These are phyloP conservation scores for Coemansia sp. DNA, from an alignment of 192 early-diverging fungal genomes.

Conservation along the genomic window DNA sequence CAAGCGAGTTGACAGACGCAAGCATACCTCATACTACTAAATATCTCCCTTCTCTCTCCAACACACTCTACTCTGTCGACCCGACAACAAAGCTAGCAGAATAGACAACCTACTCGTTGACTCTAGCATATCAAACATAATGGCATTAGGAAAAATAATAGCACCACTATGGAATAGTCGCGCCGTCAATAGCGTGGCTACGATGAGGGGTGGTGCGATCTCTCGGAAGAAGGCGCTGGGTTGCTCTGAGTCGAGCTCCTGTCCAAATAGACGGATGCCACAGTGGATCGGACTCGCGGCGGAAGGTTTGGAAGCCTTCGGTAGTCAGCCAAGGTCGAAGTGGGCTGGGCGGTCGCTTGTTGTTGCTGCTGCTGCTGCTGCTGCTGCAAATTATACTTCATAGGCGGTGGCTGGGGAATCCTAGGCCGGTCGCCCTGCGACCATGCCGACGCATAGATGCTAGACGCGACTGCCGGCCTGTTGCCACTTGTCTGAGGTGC, in stretches of 20 bases:
- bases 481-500: neutral
- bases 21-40: neutral
- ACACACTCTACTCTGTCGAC: neutral
- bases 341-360: neutral
- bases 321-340: constrained; percentile 26
- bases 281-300: constrained; percentile 42
- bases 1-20: neutral
- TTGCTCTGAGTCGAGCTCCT: constrained; percentile 16
- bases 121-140: no score
- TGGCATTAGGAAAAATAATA: no score
- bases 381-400: constrained; percentile 42
- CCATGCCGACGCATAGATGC: neutral
- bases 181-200: constrained; percentile 8
- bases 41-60: neutral
- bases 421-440: constrained; percentile 7
- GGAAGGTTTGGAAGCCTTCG: constrained; percentile 50
- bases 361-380: constrained; percentile 41
- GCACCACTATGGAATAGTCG: no score
- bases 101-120: neutral
- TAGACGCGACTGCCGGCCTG: constrained; percentile 5
- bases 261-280: constrained; percentile 42
- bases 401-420: constrained; percentile 35
- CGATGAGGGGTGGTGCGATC: constrained; percentile 22
- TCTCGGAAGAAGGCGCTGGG: constrained; percentile 16
- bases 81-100: neutral